Evolutionary conservation across 371 early-diverging fungal genomes (phyloP), one percentile per base, ranked within the genome.

Genomic region (Lichtheimia corymbifera): DNA sequence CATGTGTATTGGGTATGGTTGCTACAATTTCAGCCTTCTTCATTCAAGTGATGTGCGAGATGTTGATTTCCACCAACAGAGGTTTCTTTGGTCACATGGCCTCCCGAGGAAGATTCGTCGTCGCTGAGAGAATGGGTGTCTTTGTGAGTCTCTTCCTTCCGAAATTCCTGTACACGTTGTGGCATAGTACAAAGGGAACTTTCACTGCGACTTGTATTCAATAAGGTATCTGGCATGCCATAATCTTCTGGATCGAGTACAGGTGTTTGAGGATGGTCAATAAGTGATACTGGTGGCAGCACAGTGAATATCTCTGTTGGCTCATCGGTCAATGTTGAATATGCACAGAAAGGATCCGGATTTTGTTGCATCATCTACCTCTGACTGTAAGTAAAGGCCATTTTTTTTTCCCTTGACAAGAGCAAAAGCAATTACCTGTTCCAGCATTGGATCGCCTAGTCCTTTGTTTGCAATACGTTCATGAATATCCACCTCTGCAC

Each of bases 391-490:
- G 28, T 28, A 28, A 28, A 28, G 7, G 7, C 28, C n/a, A 25
- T 17, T 24, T 51, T 5, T 51, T 17, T 20, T 5, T n/a, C n/a
- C 50, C 22, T 2, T 28, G 15, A 52, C 25, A 35, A 35, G 5
- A 6, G 11, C 28, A 28, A 9, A 47, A 49, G 14, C 40, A 22
- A 70, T 58, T 74, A 79, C 83, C 41, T 69, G 73, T 62, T 80
- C 83, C 27, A 83, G 62, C 30, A 76, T 71, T 7, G 75, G 67
- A 61, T 83, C 83, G 15, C 73, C 77, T 35, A 80, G 47, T 14
- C 83, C 83, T 49, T 83, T 83, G 62, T 65, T 75, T 17, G 79
- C 73, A 7, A 83, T 73, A 11, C 79, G 65, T 54, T 83, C 83
- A 40, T 74, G 76, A 20, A 83, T 74, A 50, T 83, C 83, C 14